A percentile compares a stretch with the other conserved stretches of the same genome.
phyloP scores from a whole-genome alignment of 371 early-diverging fungal genomes.

The Fennellomyces sp. region DNA sequence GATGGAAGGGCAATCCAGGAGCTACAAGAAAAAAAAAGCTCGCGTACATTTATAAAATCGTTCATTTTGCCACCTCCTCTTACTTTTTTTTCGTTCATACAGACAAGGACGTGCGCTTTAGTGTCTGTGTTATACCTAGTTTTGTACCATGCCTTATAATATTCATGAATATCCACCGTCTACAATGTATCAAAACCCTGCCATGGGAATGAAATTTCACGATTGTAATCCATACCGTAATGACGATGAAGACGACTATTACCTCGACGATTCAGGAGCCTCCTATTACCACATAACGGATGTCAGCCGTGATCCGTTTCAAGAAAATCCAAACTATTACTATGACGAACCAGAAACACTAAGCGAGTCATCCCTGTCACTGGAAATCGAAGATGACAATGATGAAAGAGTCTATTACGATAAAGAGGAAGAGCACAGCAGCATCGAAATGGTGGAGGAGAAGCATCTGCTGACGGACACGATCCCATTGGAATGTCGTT shows the following conservation, averaged over 20 bases:
- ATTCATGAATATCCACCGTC: background rate
- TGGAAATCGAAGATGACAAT: background rate
- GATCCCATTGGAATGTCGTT: background rate
- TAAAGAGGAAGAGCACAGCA: background rate
- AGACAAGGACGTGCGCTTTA: background rate
- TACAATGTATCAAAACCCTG: background rate
- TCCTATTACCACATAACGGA: background rate
- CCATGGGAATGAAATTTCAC: background rate
- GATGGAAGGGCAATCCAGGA: background rate
- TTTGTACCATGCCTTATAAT: background rate
- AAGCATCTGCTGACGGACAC: background rate
- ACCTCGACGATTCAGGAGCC: background rate
- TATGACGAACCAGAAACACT: background rate
- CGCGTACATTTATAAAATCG: background rate
- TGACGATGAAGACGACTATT: background rate
- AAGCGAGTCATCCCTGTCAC: background rate
- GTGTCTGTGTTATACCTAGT: background rate
- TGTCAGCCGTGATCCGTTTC: background rate
- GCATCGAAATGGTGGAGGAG: background rate
- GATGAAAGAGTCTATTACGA: constrained; percentile 1
- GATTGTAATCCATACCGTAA: background rate
- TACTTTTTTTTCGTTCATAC: background rate
- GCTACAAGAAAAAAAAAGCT: background rate
- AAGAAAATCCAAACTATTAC: background rate
- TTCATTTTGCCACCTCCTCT: background rate